Conservation (phyloP, 345 rosid species). For the Boechera divaricarpa region DNA sequence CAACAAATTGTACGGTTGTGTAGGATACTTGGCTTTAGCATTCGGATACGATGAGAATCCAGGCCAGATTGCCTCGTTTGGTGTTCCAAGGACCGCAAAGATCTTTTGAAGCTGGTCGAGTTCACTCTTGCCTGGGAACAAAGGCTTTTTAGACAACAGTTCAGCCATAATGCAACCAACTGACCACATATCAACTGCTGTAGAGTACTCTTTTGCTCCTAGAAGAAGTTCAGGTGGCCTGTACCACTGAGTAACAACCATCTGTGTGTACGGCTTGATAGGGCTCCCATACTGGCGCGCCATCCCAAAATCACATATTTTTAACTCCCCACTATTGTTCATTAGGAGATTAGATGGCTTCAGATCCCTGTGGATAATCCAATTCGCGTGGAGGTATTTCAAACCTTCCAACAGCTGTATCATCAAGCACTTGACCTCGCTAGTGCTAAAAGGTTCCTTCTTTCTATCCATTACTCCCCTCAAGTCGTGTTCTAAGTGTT, state of each 20-base stretch:
- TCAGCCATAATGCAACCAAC: constrained; percentile 95
- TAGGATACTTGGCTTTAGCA: constrained; percentile 67
- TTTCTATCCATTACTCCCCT: constrained; percentile 68
- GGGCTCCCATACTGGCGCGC: constrained; percentile 87
- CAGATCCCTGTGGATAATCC: constrained; percentile 93
- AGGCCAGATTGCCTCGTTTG: constrained; percentile 72
- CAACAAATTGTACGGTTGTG: constrained; percentile 67
- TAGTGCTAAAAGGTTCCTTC: constrained; percentile 80
- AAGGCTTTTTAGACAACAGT: constrained; percentile 69
- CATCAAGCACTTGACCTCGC: constrained; percentile 94
- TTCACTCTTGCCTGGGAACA: constrained; percentile 74
- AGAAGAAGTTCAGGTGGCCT: constrained; percentile 88
- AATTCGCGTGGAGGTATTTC: constrained; percentile 83
- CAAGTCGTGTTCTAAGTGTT: constrained; percentile 86
- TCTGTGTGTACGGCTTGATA: constrained; percentile 76
- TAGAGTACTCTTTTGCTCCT: constrained; percentile 80
- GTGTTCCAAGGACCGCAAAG: constrained; percentile 78
- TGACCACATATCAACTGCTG: constrained; percentile 97
- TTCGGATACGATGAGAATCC: constrained; percentile 71
- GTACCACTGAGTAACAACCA: constrained; percentile 85
- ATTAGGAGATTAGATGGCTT: constrained; percentile 87
- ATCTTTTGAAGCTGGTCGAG: constrained; percentile 80
- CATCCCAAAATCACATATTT: constrained; percentile 90
- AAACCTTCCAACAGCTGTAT: constrained; percentile 82
- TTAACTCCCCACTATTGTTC: constrained; percentile 78